These are phyloP conservation scores for Tetraselmis chui DNA, from an alignment of 139 green algal species.

Conservation along the genomic window DNA sequence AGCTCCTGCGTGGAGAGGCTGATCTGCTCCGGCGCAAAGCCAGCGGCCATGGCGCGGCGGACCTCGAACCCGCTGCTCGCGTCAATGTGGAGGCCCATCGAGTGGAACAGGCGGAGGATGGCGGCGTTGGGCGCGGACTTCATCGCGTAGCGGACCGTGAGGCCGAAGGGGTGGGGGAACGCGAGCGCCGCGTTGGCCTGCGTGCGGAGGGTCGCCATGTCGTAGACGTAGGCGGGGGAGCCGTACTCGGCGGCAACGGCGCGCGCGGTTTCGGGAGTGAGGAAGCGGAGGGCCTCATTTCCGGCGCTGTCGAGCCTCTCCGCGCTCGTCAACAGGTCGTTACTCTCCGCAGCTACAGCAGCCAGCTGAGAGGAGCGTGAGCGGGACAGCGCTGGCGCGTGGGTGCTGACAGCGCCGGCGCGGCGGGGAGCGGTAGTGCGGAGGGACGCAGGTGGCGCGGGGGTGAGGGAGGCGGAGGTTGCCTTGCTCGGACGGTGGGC, in stretches of 20 bases:
- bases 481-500: too few relatives aligned
- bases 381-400: too few relatives aligned
- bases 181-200: constrained; percentile 13
- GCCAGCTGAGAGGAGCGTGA: too few relatives aligned
- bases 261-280: constrained; percentile 2
- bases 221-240: constrained; percentile 26
- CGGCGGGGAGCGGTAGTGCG: neutral
- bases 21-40: constrained; percentile 13
- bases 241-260: constrained; percentile 1
- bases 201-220: constrained; percentile 8
- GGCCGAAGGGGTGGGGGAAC: constrained; percentile 28
- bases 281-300: constrained; percentile 20
- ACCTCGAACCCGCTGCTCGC: constrained; percentile 22
- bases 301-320: neutral
- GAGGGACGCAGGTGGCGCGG: neutral
- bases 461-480: neutral
- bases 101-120: constrained; percentile 22
- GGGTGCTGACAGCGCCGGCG: neutral
- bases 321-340: neutral
- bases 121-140: constrained; percentile 24
- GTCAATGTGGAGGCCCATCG: constrained; percentile 25
- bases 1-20: constrained; percentile 24
- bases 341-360: neutral
- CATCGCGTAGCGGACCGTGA: constrained; percentile 30
- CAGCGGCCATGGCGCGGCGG: constrained; percentile 16